A percentile compares a stretch with the other conserved stretches of the same genome.
Conservation (phyloP, 257 asterid genomes). For the Phtheirospermum japonicum region DNA sequence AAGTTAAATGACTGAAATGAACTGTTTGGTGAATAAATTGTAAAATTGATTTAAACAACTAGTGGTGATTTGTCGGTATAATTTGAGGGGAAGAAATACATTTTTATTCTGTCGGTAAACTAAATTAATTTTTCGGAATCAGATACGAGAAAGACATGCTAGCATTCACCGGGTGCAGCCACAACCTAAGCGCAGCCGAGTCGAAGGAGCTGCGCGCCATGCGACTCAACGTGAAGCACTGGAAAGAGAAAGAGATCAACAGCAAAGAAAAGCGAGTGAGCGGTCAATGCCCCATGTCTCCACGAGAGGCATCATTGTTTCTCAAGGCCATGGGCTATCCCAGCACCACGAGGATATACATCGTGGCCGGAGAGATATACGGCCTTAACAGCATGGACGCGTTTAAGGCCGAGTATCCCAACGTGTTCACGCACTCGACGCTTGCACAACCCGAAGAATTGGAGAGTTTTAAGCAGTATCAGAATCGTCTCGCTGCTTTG, state of each 20-base stretch:
- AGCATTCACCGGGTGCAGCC: conserved; percentile 79
- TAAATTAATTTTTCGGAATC: background rate
- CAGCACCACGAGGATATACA: conserved; percentile 41
- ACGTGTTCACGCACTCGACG: conserved; percentile 49
- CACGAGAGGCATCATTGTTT: conserved; percentile 67
- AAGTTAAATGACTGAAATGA: too few relatives aligned
- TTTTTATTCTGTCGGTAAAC: too few relatives aligned
- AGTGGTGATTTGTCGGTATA: too few relatives aligned
- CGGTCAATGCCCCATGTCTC: conserved; percentile 72
- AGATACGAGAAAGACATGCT: conserved; percentile 81
- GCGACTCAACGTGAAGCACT: conserved; percentile 54
- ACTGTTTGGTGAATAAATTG: too few relatives aligned
- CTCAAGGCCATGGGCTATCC: conserved; percentile 77
- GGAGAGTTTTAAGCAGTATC: conserved; percentile 38
- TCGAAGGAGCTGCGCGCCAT: conserved; percentile 49
- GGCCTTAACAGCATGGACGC: conserved; percentile 55
- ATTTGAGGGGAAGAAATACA: too few relatives aligned
- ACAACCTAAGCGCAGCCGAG: conserved; percentile 41
- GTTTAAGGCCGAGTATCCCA: conserved; percentile 46
- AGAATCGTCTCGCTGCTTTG: conserved; percentile 71
- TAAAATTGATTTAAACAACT: too few relatives aligned
- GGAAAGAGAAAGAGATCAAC: conserved; percentile 62
- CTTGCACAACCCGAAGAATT: conserved; percentile 52
- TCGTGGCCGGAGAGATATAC: conserved; percentile 62
- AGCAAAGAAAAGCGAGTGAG: conserved; percentile 38